phyloP scores from a whole-genome alignment of 139 green algal species.

The Chlorokybus atmophyticus region DNA sequence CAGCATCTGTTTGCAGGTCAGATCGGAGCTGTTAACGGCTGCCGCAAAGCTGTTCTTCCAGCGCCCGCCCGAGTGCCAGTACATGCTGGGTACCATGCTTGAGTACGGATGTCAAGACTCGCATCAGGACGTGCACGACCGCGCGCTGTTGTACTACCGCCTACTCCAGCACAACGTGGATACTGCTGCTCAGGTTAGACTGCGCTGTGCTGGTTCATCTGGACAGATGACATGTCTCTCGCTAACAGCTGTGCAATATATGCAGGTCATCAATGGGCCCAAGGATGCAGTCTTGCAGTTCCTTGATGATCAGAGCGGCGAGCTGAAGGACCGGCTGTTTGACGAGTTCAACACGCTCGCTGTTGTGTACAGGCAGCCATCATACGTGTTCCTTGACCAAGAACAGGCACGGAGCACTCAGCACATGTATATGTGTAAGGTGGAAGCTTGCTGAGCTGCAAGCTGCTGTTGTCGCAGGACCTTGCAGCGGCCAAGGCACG shows the following conservation, averaged over 20 bases:
- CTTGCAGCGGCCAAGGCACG: no score
- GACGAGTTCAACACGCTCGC: constrained; percentile 84
- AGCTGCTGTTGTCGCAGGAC: no score
- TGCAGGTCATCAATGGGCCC: constrained; percentile 15
- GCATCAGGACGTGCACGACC: constrained; percentile 68
- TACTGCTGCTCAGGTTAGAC: no score
- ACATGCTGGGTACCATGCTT: constrained; percentile 22
- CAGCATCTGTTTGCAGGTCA: no score
- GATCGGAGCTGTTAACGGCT: constrained; percentile 65
- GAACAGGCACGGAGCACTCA: no score
- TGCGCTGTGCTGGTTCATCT: constrained; percentile 4
- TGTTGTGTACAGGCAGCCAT: constrained; percentile 52
- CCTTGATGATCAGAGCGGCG: constrained; percentile 38
- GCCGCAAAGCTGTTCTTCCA: constrained; percentile 80
- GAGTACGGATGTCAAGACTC: constrained; percentile 8
- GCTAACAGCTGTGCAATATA: no score
- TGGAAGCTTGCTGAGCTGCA: no score
- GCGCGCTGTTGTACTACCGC: constrained; percentile 78
- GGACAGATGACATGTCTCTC: no score
- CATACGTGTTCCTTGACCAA: constrained; percentile 26
- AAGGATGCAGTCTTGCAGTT: constrained; percentile 34
- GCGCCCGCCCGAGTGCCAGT: constrained; percentile 59
- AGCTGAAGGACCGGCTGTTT: constrained; percentile 63
- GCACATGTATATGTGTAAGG: no score
- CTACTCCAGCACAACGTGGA: constrained; percentile 50